Base-by-base conservation (phyloP, 176 grass and related monocot species). In the Musa beccarii region DNA sequence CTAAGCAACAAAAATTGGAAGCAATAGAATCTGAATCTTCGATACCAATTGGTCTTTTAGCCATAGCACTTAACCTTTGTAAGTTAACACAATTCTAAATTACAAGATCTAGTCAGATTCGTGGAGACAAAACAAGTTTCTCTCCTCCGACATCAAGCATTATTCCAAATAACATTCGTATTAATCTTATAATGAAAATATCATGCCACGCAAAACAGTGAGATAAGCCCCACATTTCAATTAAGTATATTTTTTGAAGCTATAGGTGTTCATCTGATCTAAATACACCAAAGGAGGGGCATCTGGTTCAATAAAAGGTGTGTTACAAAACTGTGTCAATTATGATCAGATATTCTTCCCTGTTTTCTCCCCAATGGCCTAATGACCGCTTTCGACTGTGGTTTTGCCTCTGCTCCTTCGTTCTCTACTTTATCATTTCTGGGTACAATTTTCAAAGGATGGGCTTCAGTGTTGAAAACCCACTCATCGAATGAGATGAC, bases 381-480 rank as follows among this genome's bases (percentile, higher is more conserved):
- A 71, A 81, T 78, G 49, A 61, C 34, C 0, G 61, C 69, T 50
- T 75, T 80, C 49, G 80, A 63, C 50, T 69, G 71, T 49, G 64
- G 66, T 66, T 85, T 85, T 51, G 63, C 65, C 79, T 79, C 75
- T 20, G 34, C 51, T 21, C 2, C 52, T 51, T 55, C 7, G 61
- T 28, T 20, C 1, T 56, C 25, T 51, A 57, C 24, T 3, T 63
- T 75, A 23, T 75, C 74, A 14, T 77, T 59, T 82, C 78, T 20
- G 7, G 88, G 79, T 77, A 84, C 78, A 69, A 99, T 99, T 84
- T 85, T 92, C 75, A 99, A 52, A 34, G 96, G 96, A 84, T 99
- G 91, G 43, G 94, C 90, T 87, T 98, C 94, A 16, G 94, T 98
- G 74, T 98, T 98, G 82, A 98, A 98, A 79, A 98, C 88, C 94